These are phyloP conservation scores for Vitellaria paradoxa DNA, from an alignment of 179 eudicot species.

Conservation along the genomic window DNA sequence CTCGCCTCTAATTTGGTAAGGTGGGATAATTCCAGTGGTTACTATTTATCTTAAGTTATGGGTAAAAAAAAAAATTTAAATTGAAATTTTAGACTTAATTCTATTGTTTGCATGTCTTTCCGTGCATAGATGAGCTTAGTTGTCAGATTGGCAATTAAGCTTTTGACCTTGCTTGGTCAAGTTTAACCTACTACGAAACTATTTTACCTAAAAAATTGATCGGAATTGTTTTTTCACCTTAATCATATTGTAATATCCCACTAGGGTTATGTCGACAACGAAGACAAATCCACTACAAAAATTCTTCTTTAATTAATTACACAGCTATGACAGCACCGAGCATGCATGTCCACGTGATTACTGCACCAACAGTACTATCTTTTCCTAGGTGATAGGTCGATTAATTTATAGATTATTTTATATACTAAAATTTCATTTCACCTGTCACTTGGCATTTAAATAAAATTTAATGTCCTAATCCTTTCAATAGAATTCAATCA, in stretches of 20 bases:
- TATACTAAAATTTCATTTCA: neutral
- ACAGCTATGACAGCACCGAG: slow-evolving; percentile 15
- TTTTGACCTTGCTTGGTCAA: too few relatives aligned
- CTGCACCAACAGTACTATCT: slow-evolving; percentile 5
- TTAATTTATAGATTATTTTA: neutral
- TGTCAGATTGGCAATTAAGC: too few relatives aligned
- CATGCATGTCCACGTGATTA: slow-evolving; percentile 19
- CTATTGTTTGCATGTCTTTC: too few relatives aligned
- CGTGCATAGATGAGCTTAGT: too few relatives aligned
- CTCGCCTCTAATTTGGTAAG: too few relatives aligned
- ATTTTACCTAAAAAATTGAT: too few relatives aligned
- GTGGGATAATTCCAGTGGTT: too few relatives aligned
- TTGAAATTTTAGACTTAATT: too few relatives aligned
- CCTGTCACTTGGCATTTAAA: neutral
- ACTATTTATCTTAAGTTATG: too few relatives aligned
- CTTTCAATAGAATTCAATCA: neutral
- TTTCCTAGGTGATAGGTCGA: neutral
- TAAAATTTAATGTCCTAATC: neutral
- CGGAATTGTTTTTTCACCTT: neutral
- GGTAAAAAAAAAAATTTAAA: too few relatives aligned
- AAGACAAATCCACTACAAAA: slow-evolving; percentile 3
- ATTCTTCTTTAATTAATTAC: neutral
- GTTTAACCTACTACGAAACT: too few relatives aligned
- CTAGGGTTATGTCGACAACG: neutral
- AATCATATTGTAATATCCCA: neutral